A percentile compares a stretch with the other conserved stretches of the same genome.
Evolutionary conservation across 345 rosid genomes (phyloP).

Genomic region (Lagerstroemia speciosa): DNA sequence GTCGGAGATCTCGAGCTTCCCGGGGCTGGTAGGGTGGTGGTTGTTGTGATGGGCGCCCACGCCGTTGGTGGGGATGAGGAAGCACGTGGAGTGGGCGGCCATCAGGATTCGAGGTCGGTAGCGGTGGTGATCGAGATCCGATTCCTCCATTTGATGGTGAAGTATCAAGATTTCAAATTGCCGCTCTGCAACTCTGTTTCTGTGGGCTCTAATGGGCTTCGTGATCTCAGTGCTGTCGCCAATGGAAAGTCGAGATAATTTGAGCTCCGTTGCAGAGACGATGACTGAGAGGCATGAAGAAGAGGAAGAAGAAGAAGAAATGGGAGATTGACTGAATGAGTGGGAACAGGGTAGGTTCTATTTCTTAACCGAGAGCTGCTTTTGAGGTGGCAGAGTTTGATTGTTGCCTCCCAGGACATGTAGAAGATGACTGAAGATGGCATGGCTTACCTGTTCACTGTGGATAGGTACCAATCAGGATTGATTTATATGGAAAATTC

Average conservation of each 20-base stretch:
- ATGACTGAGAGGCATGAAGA: not conserved
- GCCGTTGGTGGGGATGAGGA: conserved; percentile 5
- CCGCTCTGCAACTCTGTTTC: not conserved
- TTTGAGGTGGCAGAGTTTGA: not conserved
- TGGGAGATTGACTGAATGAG: not conserved
- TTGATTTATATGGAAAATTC: no score
- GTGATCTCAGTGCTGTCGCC: not conserved
- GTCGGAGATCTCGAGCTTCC: conserved; percentile 19
- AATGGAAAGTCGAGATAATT: not conserved
- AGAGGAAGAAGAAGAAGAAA: not conserved
- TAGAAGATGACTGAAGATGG: no score
- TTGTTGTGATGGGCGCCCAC: conserved; percentile 14
- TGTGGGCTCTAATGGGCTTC: not conserved
- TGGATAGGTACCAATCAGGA: no score
- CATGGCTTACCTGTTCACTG: no score
- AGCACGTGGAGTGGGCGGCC: not conserved
- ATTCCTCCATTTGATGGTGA: not conserved
- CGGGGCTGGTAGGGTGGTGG: conserved; percentile 1
- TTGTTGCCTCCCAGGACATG: not conserved
- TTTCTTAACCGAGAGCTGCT: not conserved
- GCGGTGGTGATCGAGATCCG: not conserved
- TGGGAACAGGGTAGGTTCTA: not conserved
- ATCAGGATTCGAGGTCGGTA: not conserved
- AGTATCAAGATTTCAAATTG: not conserved
- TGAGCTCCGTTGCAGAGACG: not conserved